A percentile compares a stretch with the other conserved stretches of the same genome.
phyloP scores from a whole-genome alignment of 129 eudicot genomes.

The Solidago caesia region DNA sequence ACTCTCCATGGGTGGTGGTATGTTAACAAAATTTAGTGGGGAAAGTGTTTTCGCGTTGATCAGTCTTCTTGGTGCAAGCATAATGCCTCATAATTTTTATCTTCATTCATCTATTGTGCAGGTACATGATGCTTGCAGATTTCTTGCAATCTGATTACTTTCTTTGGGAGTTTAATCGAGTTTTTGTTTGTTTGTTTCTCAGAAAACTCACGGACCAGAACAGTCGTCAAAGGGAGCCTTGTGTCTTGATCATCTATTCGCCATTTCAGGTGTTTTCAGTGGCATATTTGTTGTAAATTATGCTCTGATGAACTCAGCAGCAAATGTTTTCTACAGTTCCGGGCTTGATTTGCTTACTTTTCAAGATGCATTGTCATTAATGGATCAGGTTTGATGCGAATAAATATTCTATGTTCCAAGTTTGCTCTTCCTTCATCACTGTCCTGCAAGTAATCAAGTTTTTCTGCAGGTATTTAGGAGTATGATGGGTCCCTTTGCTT shows the following conservation, averaged over 20 bases:
- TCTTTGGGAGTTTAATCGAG: not conserved
- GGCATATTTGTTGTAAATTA: constrained; percentile 75
- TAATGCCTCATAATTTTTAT: constrained; percentile 96
- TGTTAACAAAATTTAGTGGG: constrained; percentile 51
- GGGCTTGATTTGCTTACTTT: constrained; percentile 71
- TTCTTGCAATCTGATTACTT: not conserved
- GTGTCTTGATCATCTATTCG: constrained; percentile 66
- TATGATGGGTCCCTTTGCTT: constrained; percentile 48
- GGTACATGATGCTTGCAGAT: constrained; percentile 36
- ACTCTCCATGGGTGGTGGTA: constrained; percentile 41
- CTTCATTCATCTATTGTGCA: constrained; percentile 89
- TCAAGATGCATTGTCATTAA: constrained; percentile 72
- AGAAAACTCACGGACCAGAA: constrained; percentile 52
- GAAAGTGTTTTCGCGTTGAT: constrained; percentile 69
- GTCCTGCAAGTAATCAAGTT: not conserved
- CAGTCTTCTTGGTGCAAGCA: constrained; percentile 89
- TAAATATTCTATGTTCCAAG: constrained; percentile 10
- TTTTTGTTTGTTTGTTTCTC: constrained; percentile 33
- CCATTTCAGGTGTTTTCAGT: constrained; percentile 64
- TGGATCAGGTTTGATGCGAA: constrained; percentile 65
- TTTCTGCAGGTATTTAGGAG: constrained; percentile 70
- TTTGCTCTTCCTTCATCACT: not conserved
- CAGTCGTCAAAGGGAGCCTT: constrained; percentile 48
- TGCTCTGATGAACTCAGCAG: constrained; percentile 74
- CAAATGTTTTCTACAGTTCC: constrained; percentile 66